A percentile compares a stretch with the other conserved stretches of the same genome.
These are phyloP conservation scores for Fusarium hainanense DNA, from an alignment of 2,329 filamentous ascomycete genomes.

Conservation along the genomic window DNA sequence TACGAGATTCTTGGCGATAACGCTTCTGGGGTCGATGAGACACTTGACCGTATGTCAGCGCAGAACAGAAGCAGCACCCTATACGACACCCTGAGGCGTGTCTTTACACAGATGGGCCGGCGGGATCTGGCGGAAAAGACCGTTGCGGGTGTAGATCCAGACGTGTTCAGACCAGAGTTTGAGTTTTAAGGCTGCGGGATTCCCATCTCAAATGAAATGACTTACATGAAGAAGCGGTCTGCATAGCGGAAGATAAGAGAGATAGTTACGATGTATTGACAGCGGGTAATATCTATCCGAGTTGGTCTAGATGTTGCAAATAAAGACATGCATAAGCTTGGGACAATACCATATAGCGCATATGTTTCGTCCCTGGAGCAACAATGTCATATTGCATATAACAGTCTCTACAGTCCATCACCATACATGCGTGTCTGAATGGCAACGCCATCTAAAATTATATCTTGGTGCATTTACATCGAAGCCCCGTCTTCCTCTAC, in stretches of 20 bases:
- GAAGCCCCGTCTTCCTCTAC: neutral
- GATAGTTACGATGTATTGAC: constrained; percentile 1
- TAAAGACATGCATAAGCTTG: constrained; percentile 23
- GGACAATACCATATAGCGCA: constrained; percentile 6
- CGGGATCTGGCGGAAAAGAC: constrained; percentile 90
- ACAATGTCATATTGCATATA: neutral
- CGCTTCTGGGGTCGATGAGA: constrained; percentile 67
- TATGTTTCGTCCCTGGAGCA: constrained; percentile 16
- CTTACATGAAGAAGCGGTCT: constrained; percentile 14
- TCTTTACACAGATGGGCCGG: constrained; percentile 96
- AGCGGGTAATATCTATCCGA: neutral
- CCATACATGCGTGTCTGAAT: neutral
- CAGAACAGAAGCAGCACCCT: constrained; percentile 98
- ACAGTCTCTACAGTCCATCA: constrained; percentile 1
- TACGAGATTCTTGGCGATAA: constrained; percentile 79
- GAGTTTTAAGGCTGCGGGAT: constrained; percentile 69
- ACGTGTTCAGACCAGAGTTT: constrained; percentile 88
- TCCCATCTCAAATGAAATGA: constrained; percentile 1
- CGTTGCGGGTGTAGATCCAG: constrained; percentile 88
- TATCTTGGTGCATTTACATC: neutral
- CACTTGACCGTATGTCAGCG: constrained; percentile 86
- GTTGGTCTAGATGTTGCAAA: constrained; percentile 18
- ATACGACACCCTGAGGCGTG: constrained; percentile 91
- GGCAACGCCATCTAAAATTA: neutral
- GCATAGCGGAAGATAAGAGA: neutral